Evolutionary conservation across 2,329 filamentous ascomycete species (phyloP).

Genomic region (Zymoseptoria crescenta): DNA sequence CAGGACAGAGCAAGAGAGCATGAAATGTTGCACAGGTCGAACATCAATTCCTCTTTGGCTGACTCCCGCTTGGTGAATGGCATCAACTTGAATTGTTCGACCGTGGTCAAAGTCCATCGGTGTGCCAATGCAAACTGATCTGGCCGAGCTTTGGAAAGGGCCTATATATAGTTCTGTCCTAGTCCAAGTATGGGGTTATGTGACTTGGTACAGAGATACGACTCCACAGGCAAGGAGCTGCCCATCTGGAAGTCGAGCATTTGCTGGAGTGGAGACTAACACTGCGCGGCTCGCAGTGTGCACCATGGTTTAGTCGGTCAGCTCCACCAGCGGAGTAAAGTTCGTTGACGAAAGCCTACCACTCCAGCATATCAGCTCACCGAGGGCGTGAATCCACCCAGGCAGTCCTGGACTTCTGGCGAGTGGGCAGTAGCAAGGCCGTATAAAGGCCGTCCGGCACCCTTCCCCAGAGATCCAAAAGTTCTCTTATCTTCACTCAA

Average conservation of each 20-base stretch:
- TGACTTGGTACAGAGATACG: background rate
- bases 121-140: background rate
- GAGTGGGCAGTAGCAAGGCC: background rate
- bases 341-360: background rate
- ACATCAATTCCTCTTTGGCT: background rate
- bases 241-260: background rate
- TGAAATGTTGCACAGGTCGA: too few species aligned
- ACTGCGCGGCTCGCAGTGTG: background rate
- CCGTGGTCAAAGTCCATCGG: background rate
- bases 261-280: background rate
- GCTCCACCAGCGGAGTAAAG: background rate
- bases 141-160: background rate
- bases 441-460: background rate
- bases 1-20: too few species aligned
- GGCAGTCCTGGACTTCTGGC: background rate
- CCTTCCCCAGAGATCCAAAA: background rate
- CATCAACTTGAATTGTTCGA: background rate
- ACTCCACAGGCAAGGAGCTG: background rate
- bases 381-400: background rate
- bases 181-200: background rate
- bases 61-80: background rate
- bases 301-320: background rate
- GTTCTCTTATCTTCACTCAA: background rate
- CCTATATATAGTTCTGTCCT: background rate
- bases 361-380: background rate